Conservation (phyloP, 441 rosid genomes). For the Iberis amara region DNA sequence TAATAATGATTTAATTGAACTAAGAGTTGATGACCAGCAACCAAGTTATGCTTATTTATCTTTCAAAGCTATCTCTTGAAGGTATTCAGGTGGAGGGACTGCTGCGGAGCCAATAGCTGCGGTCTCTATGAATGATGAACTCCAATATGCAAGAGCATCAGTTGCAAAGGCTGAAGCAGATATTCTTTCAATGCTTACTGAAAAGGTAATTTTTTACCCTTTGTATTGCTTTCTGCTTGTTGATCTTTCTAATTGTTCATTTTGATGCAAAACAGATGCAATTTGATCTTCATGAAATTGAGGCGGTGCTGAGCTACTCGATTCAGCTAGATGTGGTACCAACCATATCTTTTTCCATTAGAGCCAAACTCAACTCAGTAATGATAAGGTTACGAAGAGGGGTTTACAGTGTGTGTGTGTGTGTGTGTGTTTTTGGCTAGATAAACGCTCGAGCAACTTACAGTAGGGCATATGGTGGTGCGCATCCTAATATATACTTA, state of each 20-base stretch:
- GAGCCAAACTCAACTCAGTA: neutral
- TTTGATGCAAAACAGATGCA: conserved; percentile 54
- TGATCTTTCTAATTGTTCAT: conserved; percentile 13
- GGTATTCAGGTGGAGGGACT: conserved; percentile 63
- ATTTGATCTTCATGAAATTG: conserved; percentile 56
- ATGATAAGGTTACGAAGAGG: conserved; percentile 5
- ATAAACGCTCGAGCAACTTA: conserved; percentile 84
- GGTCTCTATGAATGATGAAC: conserved; percentile 77
- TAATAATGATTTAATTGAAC: conserved; percentile 7
- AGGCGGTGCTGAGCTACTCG: conserved; percentile 41
- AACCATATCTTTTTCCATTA: conserved; percentile 15
- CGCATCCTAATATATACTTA: conserved; percentile 60
- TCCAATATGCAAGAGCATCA: conserved; percentile 65
- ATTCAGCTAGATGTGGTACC: conserved; percentile 76
- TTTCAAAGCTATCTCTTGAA: conserved; percentile 29
- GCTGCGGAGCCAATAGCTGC: conserved; percentile 74
- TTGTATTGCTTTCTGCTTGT: conserved; percentile 6
- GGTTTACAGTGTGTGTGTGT: conserved; percentile 4
- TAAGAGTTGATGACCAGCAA: neutral
- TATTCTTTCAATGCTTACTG: conserved; percentile 64
- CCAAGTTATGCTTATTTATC: conserved; percentile 8
- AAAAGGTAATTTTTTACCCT: conserved; percentile 47
- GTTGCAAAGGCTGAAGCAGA: conserved; percentile 79
- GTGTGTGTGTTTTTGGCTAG: conserved; percentile 34
- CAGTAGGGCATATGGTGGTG: conserved; percentile 71